phyloP scores from a whole-genome alignment of 805 yeast species.

The Suhomyces pyralidae region DNA sequence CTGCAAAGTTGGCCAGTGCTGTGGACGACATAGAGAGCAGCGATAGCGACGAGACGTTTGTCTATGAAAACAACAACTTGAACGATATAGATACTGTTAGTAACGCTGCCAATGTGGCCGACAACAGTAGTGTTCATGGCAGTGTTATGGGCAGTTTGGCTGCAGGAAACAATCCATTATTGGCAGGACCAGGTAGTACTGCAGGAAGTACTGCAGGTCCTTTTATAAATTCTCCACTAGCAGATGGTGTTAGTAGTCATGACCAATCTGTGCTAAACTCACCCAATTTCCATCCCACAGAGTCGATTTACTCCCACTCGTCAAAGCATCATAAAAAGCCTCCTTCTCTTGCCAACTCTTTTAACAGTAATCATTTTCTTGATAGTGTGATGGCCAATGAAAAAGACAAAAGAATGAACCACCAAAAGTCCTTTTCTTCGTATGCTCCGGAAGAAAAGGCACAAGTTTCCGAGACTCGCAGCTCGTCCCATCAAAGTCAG shows the following conservation, averaged over 20 bases:
- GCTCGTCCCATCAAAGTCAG: constrained; percentile 1
- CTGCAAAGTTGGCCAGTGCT: constrained; percentile 91
- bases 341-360: constrained; percentile 20
- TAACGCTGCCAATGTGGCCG: constrained; percentile 6
- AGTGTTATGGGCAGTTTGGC: constrained; percentile 5
- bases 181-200: background rate
- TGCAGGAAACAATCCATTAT: constrained; percentile 1
- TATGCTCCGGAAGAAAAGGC: constrained; percentile 10
- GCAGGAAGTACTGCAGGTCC: background rate
- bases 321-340: constrained; percentile 18
- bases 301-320: constrained; percentile 24
- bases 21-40: constrained; percentile 85
- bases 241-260: background rate
- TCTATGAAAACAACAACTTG: constrained; percentile 61
- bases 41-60: constrained; percentile 93
- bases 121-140: constrained; percentile 11
- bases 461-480: background rate
- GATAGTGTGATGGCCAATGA: constrained; percentile 14
- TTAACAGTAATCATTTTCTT: constrained; percentile 22
- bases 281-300: constrained; percentile 11
- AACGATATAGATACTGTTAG: constrained; percentile 21
- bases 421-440: constrained; percentile 13
- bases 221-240: background rate
- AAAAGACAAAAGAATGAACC: constrained; percentile 9
- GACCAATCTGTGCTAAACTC: background rate